Base-by-base conservation (phyloP, 2,329 filamentous ascomycete genomes). In the Coniochaeta ligniaria region DNA sequence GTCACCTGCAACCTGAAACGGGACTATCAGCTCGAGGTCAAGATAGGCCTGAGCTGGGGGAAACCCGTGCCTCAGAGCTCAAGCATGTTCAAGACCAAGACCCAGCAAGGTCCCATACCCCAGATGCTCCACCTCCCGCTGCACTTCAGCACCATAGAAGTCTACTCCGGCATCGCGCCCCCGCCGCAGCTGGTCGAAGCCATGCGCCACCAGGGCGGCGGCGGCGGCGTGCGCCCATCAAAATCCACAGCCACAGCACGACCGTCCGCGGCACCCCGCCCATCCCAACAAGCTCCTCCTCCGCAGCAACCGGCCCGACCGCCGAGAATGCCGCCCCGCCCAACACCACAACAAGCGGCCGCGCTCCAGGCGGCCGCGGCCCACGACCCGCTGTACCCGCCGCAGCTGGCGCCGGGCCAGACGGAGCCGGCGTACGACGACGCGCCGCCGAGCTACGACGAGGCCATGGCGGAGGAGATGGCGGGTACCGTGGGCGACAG, bases 381-480 rank as follows among this genome's bases (percentile, higher is more conserved):
- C 2, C 69, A 73, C 24, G 83, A 85, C 65, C 78, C 83, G 3
- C 70, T 84, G 8, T 86, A 86, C 63, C 84, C 84, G 17, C 83
- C 84, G 4, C 84, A 86, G 67, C 73, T 86, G 22, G 60, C 57
- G 50, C 67, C 68, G 0, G 69, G 66, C 0, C 68, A 73, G 45
- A 76, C 73, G 2, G 79, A 72, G 1, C 73, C 77, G 20, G 70
- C 72, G 0, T 79, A 83, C 64, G 88, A 91, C 35, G 92, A 95
- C 60, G 91, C 92, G n/a, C 93, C 94, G 20, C 93, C 93, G 8
- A 96, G 91, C 69, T 98, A 98, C 70, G 92, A 96, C 74, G 93
- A 97, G 74, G 92, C 92, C 14, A 88, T 97, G 75, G 92, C 92
- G 7, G 88, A 91, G 65, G 84, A 87, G 61, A 75, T 95, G 63